Percentiles rank a stretch among this genome's conserved stretches.
Conservation (phyloP, 441 rosid species). For the Erysimum pusillum region DNA sequence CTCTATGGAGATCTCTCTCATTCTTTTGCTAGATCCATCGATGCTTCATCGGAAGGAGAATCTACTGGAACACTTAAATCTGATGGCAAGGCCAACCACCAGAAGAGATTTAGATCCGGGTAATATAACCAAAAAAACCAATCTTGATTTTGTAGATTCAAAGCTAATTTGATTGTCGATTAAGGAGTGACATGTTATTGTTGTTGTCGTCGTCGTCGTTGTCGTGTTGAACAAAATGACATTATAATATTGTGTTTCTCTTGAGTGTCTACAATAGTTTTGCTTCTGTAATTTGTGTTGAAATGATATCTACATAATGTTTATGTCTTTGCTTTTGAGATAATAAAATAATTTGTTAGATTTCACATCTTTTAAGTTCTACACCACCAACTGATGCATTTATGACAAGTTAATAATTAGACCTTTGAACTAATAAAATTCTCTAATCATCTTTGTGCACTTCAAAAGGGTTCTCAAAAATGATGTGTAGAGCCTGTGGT, state of each 20-base stretch:
- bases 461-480: no score
- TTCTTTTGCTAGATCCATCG: conserved; percentile 68
- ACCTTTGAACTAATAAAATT: neutral
- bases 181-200: conserved; percentile 3
- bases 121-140: conserved; percentile 18
- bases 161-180: conserved; percentile 42
- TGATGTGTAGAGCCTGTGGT: conserved; percentile 13
- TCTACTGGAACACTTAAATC: conserved; percentile 67
- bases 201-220: neutral
- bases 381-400: conserved; percentile 14
- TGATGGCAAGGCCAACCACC: conserved; percentile 64
- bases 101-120: conserved; percentile 73
- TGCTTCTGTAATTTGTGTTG: conserved; percentile 29
- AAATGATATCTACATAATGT: conserved; percentile 33
- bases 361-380: conserved; percentile 15
- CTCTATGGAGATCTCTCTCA: conserved; percentile 89
- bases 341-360: conserved; percentile 21
- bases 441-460: conserved; percentile 4
- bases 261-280: conserved; percentile 35
- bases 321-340: conserved; percentile 27
- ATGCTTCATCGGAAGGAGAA: conserved; percentile 85
- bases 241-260: conserved; percentile 35
- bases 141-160: conserved; percentile 16
- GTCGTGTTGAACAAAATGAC: neutral
- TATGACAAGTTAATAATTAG: conserved; percentile 15